Evolutionary conservation across 306 rosid species (phyloP), one percentile per base, ranked within the genome.

Genomic region (Adenanthera pavonina): DNA sequence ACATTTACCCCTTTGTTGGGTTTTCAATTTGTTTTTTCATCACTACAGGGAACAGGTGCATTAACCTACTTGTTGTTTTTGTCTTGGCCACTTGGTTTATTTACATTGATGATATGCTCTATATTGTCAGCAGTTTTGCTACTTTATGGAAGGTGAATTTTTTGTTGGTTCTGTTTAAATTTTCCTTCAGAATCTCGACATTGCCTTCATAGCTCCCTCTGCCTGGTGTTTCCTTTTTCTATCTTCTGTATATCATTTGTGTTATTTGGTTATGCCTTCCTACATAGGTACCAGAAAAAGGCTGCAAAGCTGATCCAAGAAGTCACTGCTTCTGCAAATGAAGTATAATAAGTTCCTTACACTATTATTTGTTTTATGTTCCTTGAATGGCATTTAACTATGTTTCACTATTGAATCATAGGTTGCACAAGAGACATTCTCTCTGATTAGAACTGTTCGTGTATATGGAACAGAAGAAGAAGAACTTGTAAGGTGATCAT

Each of bases 341-440:
- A 95, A 80, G 99, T 95, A 87, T 75, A 82, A 52, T 83, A 68
- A 47, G 69, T 69, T 41, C 81, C 69, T 38, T 82, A 59, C 77
- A 11, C 35, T 19, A 1, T 9, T 59, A 1, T 69, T 14, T 76
- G 14, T 13, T 43, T 19, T 34, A 12, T 61, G 74, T 61, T 78
- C 46, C 36, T 64, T 46, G 35, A 52, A 30, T 83, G 67, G 25
- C 47, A 48, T 53, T 35, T 69, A 10, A 79, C 59, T 43, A 66
- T 43, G 41, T 78, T 76, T 25, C 36, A 54, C 61, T 56, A 7
- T 74, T 46, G 38, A 53, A 68, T 88, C 75, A 64, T 85, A 92
- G 98, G 99, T 95, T 86, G 95, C 97, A 46, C 99, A 95, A 89
- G 99, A 95, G 89, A 93, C 99, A 57, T 87, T 89, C 83, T 93